These are phyloP conservation scores for Stropharia rugosoannulata DNA, from an alignment of 768 basidiomycete species.

Conservation along the genomic window DNA sequence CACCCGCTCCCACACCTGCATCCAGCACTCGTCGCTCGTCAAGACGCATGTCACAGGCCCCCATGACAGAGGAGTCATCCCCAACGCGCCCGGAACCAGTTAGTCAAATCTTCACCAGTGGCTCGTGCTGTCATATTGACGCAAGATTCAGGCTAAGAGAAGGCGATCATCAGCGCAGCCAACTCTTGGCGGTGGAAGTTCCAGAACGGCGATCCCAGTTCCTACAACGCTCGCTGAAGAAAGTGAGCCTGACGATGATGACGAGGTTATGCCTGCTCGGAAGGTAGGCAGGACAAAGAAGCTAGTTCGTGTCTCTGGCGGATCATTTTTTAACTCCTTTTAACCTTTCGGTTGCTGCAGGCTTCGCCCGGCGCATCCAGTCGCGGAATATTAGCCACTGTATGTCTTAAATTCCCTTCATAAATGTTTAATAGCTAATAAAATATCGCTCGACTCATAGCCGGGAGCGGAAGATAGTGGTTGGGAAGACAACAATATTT, in stretches of 20 bases:
- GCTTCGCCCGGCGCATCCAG: conserved; percentile 48
- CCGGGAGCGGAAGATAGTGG: conserved; percentile 65
- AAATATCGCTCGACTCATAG: conserved; percentile 9
- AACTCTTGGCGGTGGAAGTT: conserved; percentile 51
- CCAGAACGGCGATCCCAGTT: conserved; percentile 34
- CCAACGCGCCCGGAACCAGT: conserved; percentile 40
- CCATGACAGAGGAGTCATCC: conserved; percentile 42
- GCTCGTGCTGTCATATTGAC: conserved; percentile 12
- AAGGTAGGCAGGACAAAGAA: conserved; percentile 65
- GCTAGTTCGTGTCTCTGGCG: conserved; percentile 36
- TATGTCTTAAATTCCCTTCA: conserved; percentile 15
- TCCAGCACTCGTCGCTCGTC: conserved; percentile 41
- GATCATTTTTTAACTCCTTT: background rate
- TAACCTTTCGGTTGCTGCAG: conserved; percentile 25
- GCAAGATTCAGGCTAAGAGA: conserved; percentile 60
- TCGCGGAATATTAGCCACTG: conserved; percentile 54
- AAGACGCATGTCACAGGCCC: conserved; percentile 60
- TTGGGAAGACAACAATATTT: conserved; percentile 90
- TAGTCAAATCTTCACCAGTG: conserved; percentile 6
- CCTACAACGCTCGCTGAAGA: conserved; percentile 61
- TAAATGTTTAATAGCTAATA: background rate
- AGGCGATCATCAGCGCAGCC: conserved; percentile 81
- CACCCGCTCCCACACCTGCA: conserved; percentile 6
- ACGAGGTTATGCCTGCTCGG: conserved; percentile 45
- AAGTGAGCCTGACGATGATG: conserved; percentile 75